Conservation (phyloP, 495 filamentous ascomycete species). For the Extremus antarcticus region DNA sequence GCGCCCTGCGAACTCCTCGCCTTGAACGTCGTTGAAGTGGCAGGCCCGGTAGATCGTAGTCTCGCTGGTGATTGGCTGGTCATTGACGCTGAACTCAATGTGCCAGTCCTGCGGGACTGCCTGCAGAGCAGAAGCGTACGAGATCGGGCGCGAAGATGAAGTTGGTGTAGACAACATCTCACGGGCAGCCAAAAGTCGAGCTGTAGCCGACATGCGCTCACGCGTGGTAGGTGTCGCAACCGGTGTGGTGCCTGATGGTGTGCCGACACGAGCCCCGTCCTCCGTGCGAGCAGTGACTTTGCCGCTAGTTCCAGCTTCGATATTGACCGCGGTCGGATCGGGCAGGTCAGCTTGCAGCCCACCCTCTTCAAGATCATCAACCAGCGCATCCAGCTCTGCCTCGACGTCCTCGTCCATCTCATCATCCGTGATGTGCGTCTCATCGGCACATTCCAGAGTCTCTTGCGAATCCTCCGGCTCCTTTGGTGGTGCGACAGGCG, state of each 20-base stretch:
- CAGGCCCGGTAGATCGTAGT: conserved; percentile 96
- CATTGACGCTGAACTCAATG: conserved; percentile 86
- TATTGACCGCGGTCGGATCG: conserved; percentile 81
- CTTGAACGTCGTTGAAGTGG: conserved; percentile 54
- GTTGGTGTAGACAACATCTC: conserved; percentile 22
- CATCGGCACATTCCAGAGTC: conserved; percentile 87
- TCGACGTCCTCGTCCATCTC: conserved; percentile 63
- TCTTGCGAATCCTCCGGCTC: conserved; percentile 28
- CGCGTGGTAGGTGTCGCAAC: conserved; percentile 19
- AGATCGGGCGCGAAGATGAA: conserved; percentile 45
- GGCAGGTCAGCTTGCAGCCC: conserved; percentile 59
- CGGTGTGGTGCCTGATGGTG: conserved; percentile 57
- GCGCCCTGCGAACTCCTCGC: conserved; percentile 56
- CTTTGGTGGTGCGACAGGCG: conserved; percentile 1
- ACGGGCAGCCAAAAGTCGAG: conserved; percentile 36
- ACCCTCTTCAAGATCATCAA: conserved; percentile 74
- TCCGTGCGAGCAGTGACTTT: conserved; percentile 96
- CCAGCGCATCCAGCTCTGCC: conserved; percentile 68
- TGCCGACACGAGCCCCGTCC: conserved; percentile 81
- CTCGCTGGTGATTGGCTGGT: conserved; percentile 72
- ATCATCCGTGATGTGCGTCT: conserved; percentile 70
- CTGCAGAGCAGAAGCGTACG: conserved; percentile 76
- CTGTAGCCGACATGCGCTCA: conserved; percentile 37
- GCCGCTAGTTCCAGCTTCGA: conserved; percentile 81
- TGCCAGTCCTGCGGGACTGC: conserved; percentile 89